Conservation (phyloP, 2,329 filamentous ascomycete species). For the Claviceps pazoutovae region DNA sequence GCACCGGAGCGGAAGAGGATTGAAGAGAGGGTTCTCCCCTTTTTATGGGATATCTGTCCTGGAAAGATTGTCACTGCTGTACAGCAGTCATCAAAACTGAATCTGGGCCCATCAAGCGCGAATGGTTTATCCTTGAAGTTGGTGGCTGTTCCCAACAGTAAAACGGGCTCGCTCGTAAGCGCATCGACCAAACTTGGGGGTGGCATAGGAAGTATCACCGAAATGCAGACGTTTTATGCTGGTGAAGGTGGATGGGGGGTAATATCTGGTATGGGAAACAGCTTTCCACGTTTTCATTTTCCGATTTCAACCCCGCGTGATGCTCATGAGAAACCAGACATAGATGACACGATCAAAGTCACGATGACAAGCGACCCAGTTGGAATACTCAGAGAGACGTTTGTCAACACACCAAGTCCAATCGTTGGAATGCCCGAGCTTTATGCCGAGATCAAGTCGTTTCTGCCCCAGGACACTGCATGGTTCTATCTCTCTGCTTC, state of each 20-base stretch:
- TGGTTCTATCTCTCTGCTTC: conserved; percentile 94
- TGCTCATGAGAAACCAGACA: conserved; percentile 35
- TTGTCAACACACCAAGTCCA: conserved; percentile 58
- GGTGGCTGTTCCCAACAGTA: conserved; percentile 33
- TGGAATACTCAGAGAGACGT: conserved; percentile 73
- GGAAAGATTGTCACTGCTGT: conserved; percentile 53
- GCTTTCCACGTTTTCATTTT: background rate
- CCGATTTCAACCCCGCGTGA: background rate
- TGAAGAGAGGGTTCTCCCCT: conserved; percentile 56
- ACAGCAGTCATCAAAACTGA: conserved; percentile 35
- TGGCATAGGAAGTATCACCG: conserved; percentile 38
- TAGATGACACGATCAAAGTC: conserved; percentile 92
- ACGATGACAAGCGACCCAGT: conserved; percentile 69
- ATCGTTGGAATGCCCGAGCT: conserved; percentile 74
- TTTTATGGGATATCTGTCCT: conserved; percentile 62
- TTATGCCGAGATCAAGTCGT: conserved; percentile 50
- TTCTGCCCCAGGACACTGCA: conserved; percentile 44
- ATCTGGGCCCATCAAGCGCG: conserved; percentile 54
- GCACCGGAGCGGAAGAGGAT: conserved; percentile 46
- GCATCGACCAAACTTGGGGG: conserved; percentile 35
- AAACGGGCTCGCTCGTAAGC: conserved; percentile 31
- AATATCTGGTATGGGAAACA: conserved; percentile 45
- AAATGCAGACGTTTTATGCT: conserved; percentile 61
- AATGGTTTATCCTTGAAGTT: conserved; percentile 60
- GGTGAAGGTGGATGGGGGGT: conserved; percentile 70